These are phyloP conservation scores for Wickerhamiella slavikovae DNA, from an alignment of 805 yeast species.

Conservation along the genomic window DNA sequence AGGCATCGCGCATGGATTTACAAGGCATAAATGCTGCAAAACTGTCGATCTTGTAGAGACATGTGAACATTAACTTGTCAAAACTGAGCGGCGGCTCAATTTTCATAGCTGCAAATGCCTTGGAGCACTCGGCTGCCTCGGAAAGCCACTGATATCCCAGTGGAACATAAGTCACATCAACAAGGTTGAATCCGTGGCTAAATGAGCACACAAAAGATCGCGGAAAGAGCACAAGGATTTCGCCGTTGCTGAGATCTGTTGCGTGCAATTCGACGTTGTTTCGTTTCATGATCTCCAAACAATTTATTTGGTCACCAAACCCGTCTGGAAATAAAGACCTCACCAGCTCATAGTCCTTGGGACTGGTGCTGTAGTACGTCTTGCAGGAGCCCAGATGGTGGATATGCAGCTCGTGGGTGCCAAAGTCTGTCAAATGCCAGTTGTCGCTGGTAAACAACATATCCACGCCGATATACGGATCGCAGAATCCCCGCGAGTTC, in stretches of 20 bases:
- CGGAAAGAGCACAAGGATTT: conserved; percentile 53
- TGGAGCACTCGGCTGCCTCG: background rate
- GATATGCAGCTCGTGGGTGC: conserved; percentile 61
- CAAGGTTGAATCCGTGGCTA: conserved; percentile 5
- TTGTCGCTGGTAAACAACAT: conserved; percentile 67
- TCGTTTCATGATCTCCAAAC: conserved; percentile 33
- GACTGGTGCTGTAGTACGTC: conserved; percentile 76
- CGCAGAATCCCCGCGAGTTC: background rate
- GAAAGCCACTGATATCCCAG: background rate
- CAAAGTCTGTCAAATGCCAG: conserved; percentile 85
- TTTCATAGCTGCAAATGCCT: background rate
- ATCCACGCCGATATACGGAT: conserved; percentile 64
- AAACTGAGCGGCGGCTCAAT: background rate
- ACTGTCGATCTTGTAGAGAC: no score
- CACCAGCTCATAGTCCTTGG: conserved; percentile 33
- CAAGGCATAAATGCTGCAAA: no score
- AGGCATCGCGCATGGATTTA: no score
- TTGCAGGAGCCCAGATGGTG: conserved; percentile 67
- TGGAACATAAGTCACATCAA: conserved; percentile 1
- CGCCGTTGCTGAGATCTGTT: conserved; percentile 50
- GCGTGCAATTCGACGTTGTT: conserved; percentile 29
- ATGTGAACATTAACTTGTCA: no score
- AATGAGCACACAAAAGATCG: conserved; percentile 1
- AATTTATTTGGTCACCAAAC: conserved; percentile 29
- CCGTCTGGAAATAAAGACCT: conserved; percentile 34